Evolutionary conservation across 2,329 filamentous ascomycete genomes (phyloP).

Genomic region (Boeremia lycopersici): DNA sequence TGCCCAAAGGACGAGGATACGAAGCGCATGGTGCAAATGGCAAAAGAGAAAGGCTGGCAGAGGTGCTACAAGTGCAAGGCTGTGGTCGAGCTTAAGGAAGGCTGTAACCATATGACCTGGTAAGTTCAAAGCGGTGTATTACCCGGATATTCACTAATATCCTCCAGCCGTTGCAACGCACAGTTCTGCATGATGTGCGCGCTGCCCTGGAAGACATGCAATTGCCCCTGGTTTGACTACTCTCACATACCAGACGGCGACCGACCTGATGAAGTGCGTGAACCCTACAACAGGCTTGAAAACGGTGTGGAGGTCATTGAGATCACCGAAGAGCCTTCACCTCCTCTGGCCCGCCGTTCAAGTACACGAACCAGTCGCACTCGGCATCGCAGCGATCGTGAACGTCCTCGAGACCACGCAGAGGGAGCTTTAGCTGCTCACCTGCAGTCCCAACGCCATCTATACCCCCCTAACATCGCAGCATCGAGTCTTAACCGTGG

Average conservation of each 20-base stretch:
- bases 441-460: slow-evolving; percentile 54
- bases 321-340: slow-evolving; percentile 30
- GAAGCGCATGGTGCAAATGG: slow-evolving; percentile 66
- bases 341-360: slow-evolving; percentile 32
- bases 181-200: slow-evolving; percentile 91
- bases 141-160: slow-evolving; percentile 17
- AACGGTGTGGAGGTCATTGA: slow-evolving; percentile 42
- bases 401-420: slow-evolving; percentile 52
- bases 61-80: slow-evolving; percentile 75
- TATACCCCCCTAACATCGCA: slow-evolving; percentile 32
- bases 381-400: slow-evolving; percentile 33
- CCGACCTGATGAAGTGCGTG: slow-evolving; percentile 50
- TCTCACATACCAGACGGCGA: slow-evolving; percentile 58
- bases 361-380: slow-evolving; percentile 29
- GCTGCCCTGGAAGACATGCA: slow-evolving; percentile 79
- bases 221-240: slow-evolving; percentile 80
- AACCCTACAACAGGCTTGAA: slow-evolving; percentile 35
- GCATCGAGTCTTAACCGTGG: slow-evolving; percentile 46
- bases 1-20: slow-evolving; percentile 76
- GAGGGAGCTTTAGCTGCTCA: slow-evolving; percentile 60
- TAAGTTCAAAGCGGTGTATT: slow-evolving; percentile 49
- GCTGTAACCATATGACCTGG: slow-evolving; percentile 90
- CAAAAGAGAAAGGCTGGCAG: slow-evolving; percentile 73
- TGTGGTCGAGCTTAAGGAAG: slow-evolving; percentile 79
- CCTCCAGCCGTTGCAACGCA: slow-evolving; percentile 71